Evolutionary conservation across 1,139 yeast species (phyloP), one percentile per base, ranked within the genome.

Genomic region (Sugiyamaella pinicola): DNA sequence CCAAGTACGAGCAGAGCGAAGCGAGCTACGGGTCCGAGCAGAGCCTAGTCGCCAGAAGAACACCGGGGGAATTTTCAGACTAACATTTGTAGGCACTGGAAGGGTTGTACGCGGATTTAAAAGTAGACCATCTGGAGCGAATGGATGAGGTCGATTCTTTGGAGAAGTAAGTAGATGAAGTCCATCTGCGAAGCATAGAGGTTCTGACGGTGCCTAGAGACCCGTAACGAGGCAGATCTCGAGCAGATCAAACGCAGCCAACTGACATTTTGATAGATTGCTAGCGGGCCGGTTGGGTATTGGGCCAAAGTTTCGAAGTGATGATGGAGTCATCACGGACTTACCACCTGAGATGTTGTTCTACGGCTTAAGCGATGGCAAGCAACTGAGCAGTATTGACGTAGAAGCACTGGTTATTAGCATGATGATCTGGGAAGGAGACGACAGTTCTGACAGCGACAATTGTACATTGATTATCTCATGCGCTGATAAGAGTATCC

Each of bases 401-500:
- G 21, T 53, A 12, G 45, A 47, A 29, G 53, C 53, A 1, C 43
- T 54, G 37, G 55, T 54, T 7, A 45, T 54, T 10, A 41, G 15
- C 17, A 17, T 54, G 13, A 34, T 38, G 3, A 19, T 44, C 18
- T 38, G 50, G 21, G 43, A 31, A 8, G 24, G 24, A 35, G 41
- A 31, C 10, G 43, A 31, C n/a, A n/a, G n/a, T n/a, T n/a, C n/a
- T n/a, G n/a, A n/a, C n/a, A n/a, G n/a, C 9, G 33, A 38, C n/a
- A 22, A 40, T 5, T n/a, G 13, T 10, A 53, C 49, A 19, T 42
- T 64, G 15, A 37, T 62, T n/a, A 59, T 55, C 3, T 54, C 63
- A 7, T 55, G 62, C 8, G 64, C 67, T 4, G 68, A 63, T 47
- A 59, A 58, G 37, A 51, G 58, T 7, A 34, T 64, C 34, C 49